Base-by-base conservation (phyloP, 2,329 filamentous ascomycete species). In the Colletotrichum tropicicola region DNA sequence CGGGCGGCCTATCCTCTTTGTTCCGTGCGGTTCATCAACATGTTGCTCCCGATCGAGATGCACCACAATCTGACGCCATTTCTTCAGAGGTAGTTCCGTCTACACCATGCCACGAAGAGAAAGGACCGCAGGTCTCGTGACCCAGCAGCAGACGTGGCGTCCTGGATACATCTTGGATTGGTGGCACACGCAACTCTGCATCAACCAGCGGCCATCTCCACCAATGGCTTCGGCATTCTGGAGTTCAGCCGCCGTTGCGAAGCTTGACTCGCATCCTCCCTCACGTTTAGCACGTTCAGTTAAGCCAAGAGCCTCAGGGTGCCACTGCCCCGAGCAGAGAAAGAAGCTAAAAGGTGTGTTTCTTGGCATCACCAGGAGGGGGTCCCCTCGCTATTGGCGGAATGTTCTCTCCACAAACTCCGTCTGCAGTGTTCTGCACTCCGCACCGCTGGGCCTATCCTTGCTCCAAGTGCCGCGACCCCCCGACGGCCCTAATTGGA, bases 271-370 rank as follows among this genome's bases (percentile, higher is more conserved):
- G 25, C 25, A 35, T 44, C 6, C 32, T 28, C 23, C 15, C 48
- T 54, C 39, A 35, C 6, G 10, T 37, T 54, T 48, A 35, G 9
- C 39, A 35, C 6, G 10, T 37, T 54, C 43, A 35, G 9, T 23
- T 47, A 9, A 9, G 12, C 61, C 19, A 48, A 60, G 60, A 65
- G 48, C 32, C 56, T 19, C 48, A 48, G n/a, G 25, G 27, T 54
- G 43, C 39, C 17, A 25, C 19, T 39, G 30, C 3, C 3, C 6
- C 28, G 27, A 48, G 44, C n/a, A 35, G 15, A 44, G 25, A 32
- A 30, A 12, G 47, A 59, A 53, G 23, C 21, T 19, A 47, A 41
- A 48, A 59, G 25, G 23, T 4, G 23, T 15, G 12, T 32, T 45
- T 19, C 28, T 59, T 59, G 55, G 54, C 37, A 27, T 39, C 15